These are phyloP conservation scores for Suillus alpinus DNA, from an alignment of 768 basidiomycete species.

Conservation along the genomic window DNA sequence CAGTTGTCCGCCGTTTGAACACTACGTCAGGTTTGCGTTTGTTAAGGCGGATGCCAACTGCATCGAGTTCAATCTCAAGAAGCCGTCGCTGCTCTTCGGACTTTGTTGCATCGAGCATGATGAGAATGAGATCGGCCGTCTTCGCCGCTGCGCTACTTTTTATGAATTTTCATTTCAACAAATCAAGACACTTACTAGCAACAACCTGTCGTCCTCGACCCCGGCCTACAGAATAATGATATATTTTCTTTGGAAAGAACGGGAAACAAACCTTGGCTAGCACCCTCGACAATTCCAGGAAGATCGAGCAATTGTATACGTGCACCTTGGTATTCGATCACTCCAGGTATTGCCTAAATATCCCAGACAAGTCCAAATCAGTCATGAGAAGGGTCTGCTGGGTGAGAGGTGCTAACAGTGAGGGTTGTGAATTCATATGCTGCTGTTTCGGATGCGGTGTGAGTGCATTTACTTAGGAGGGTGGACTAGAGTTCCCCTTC, in stretches of 20 bases:
- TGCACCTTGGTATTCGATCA: slow-evolving; percentile 92
- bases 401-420: slow-evolving; percentile 46
- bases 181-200: slow-evolving; percentile 51
- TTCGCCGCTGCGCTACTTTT: slow-evolving; percentile 56
- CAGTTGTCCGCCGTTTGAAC: slow-evolving; percentile 90
- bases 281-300: slow-evolving; percentile 94
- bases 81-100: slow-evolving; percentile 86
- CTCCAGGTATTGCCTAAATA: slow-evolving; percentile 88
- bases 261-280: slow-evolving; percentile 58
- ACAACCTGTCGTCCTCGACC: slow-evolving; percentile 97
- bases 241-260: not conserved
- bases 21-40: slow-evolving; percentile 89
- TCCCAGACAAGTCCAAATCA: slow-evolving; percentile 4
- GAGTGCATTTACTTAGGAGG: slow-evolving; percentile 85
- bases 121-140: slow-evolving; percentile 89
- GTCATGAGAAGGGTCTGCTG: not conserved
- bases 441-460: slow-evolving; percentile 84
- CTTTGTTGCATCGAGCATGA: slow-evolving; percentile 93
- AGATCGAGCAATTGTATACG: slow-evolving; percentile 93
- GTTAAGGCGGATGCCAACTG: slow-evolving; percentile 95
- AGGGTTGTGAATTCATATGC: slow-evolving; percentile 96
- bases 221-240: slow-evolving; percentile 37
- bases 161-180: slow-evolving; percentile 10
- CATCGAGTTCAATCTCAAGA: slow-evolving; percentile 91
- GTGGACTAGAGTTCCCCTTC: slow-evolving; percentile 61